Evolutionary conservation across 352 stramenopile species (phyloP).

Genomic region (Phytopythium sindhum): DNA sequence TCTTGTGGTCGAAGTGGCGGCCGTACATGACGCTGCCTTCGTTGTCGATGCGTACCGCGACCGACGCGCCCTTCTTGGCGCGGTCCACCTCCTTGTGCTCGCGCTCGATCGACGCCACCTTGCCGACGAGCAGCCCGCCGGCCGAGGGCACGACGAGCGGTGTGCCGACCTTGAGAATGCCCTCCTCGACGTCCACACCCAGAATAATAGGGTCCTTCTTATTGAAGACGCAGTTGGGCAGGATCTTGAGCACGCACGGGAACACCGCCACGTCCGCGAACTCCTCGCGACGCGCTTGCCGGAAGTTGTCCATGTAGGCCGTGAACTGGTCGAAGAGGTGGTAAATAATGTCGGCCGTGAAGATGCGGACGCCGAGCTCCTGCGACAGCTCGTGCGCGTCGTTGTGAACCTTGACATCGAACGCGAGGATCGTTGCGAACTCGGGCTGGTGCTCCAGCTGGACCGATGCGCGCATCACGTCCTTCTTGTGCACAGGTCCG

Average conservation of each 20-base stretch:
- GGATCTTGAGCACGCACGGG: slow-evolving; percentile 96
- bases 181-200: slow-evolving; percentile 96
- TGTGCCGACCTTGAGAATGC: slow-evolving; percentile 98
- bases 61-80: slow-evolving; percentile 91
- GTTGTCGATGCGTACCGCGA: slow-evolving; percentile 97
- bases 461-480: slow-evolving; percentile 98
- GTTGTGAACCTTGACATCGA: slow-evolving; percentile 97
- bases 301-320: slow-evolving; percentile 96
- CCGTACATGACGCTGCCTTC: slow-evolving; percentile 95
- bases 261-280: slow-evolving; percentile 93
- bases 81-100: slow-evolving; percentile 95
- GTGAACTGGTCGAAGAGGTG: slow-evolving; percentile 99
- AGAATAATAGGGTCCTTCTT: slow-evolving; percentile 99
- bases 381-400: slow-evolving; percentile 90
- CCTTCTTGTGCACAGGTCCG: slow-evolving; percentile 98
- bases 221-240: slow-evolving; percentile 98
- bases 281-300: slow-evolving; percentile 88
- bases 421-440: slow-evolving; percentile 97
- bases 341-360: slow-evolving; percentile 99
- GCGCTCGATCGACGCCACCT: slow-evolving; percentile 95
- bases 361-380: slow-evolving; percentile 96
- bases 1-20: slow-evolving; percentile 95
- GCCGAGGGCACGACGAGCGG: slow-evolving; percentile 88
- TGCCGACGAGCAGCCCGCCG: slow-evolving; percentile 88
- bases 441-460: slow-evolving; percentile 98